These are phyloP conservation scores for Escovopsis sp. DNA, from an alignment of 2,329 filamentous ascomycete species.

Conservation along the genomic window DNA sequence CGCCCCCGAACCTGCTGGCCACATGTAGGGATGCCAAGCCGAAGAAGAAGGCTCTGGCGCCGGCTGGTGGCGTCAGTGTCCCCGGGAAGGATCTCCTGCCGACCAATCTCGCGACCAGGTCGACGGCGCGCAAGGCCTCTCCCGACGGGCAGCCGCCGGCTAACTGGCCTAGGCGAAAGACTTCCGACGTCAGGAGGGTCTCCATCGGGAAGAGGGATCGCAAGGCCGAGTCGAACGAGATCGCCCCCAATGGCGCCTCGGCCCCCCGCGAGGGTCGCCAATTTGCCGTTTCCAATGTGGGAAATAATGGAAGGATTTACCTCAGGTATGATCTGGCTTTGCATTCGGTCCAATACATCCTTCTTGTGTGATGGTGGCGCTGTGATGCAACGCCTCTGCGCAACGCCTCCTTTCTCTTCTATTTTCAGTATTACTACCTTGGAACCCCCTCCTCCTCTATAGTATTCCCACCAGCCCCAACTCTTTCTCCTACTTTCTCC, in stretches of 20 bases:
- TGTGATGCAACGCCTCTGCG: neutral
- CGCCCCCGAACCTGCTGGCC: neutral
- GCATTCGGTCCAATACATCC: neutral
- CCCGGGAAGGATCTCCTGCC: conserved; percentile 5
- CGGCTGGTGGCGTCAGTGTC: neutral
- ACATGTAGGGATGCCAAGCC: conserved; percentile 3
- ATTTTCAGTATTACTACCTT: no score
- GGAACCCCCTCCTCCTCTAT: no score
- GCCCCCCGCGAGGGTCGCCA: conserved; percentile 52
- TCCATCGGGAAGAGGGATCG: conserved; percentile 32
- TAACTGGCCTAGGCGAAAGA: conserved; percentile 31
- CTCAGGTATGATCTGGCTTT: conserved; percentile 44
- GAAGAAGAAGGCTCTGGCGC: neutral
- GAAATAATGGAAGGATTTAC: conserved; percentile 71
- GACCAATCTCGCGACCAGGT: conserved; percentile 4
- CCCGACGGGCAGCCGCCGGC: conserved; percentile 23
- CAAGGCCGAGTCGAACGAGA: conserved; percentile 40
- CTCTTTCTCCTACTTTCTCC: no score
- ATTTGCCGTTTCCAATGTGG: conserved; percentile 69
- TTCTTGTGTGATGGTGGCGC: neutral
- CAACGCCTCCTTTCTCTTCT: neutral
- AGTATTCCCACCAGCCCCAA: no score
- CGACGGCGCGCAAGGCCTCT: conserved; percentile 7
- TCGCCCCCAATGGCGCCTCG: conserved; percentile 45
- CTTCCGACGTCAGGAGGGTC: conserved; percentile 24